Percentiles rank a stretch among this genome's conserved stretches.
Conservation (phyloP, 192 early-diverging fungal genomes). For the Hyaloraphidium curvatum region DNA sequence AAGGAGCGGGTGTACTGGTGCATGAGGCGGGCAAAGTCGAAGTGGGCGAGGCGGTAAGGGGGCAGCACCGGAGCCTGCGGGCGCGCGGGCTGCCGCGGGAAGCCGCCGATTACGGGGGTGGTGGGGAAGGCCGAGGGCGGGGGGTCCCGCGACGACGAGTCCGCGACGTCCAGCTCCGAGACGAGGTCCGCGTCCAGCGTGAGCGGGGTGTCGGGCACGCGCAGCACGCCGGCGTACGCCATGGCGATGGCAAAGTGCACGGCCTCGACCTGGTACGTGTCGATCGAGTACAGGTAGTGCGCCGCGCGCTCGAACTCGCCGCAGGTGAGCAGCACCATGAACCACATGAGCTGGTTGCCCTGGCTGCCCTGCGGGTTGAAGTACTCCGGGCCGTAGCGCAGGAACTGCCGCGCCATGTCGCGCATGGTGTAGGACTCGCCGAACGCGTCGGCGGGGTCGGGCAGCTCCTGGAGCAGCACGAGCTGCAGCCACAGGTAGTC, state of each 20-base stretch:
- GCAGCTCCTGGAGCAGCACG: constrained; percentile 48
- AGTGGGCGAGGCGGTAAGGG: constrained; percentile 10
- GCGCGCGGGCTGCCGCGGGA: constrained; percentile 12
- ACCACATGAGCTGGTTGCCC: constrained; percentile 41
- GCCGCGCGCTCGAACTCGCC: constrained; percentile 86
- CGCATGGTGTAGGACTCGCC: constrained; percentile 42
- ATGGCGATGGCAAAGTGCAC: constrained; percentile 78
- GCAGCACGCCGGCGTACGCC: constrained; percentile 57
- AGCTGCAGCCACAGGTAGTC: constrained; percentile 90
- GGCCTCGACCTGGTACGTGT: constrained; percentile 51
- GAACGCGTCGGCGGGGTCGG: constrained; percentile 17
- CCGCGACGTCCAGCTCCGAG: constrained; percentile 1
- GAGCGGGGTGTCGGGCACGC: constrained; percentile 36
- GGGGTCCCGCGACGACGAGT: background rate
- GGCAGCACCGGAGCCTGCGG: background rate
- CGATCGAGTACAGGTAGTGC: constrained; percentile 41
- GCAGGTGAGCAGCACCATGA: constrained; percentile 61
- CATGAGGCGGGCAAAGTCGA: constrained; percentile 35
- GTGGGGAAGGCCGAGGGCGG: constrained; percentile 10
- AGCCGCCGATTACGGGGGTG: constrained; percentile 15
- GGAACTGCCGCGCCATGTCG: constrained; percentile 45
- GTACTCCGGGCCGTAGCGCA: constrained; percentile 41
- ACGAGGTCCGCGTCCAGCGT: constrained; percentile 14
- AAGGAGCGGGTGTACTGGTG: constrained; percentile 19
- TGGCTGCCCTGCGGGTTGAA: constrained; percentile 50